Conservation (phyloP, 768 basidiomycete genomes). For the Suillus discolor region DNA sequence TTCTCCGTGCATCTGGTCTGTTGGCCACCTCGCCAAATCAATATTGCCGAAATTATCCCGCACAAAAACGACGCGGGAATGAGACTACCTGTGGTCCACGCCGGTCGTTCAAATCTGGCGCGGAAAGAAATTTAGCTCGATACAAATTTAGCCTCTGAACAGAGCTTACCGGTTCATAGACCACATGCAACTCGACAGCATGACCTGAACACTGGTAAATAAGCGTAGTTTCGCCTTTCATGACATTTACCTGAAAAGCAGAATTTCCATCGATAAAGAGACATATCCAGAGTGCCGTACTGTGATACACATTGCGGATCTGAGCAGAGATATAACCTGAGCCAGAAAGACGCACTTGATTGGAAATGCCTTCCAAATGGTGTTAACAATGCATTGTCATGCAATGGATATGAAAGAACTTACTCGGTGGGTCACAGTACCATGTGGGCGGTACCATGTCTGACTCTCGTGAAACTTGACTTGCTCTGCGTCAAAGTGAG, state of each 20-base stretch:
- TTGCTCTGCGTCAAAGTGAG: conserved; percentile 50
- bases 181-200: conserved; percentile 83
- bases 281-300: conserved; percentile 73
- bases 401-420: conserved; percentile 18
- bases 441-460: conserved; percentile 88
- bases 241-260: conserved; percentile 62
- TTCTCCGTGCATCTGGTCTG: conserved; percentile 68
- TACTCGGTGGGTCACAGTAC: conserved; percentile 77
- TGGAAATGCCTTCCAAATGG: conserved; percentile 59
- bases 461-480: conserved; percentile 67
- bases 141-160: not conserved
- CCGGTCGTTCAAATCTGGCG: conserved; percentile 59
- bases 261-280: conserved; percentile 77
- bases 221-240: conserved; percentile 5
- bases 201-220: conserved; percentile 39
- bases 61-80: conserved; percentile 77
- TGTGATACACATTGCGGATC: conserved; percentile 26
- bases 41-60: conserved; percentile 70
- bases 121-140: conserved; percentile 4
- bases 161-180: conserved; percentile 58
- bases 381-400: conserved; percentile 12
- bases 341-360: conserved; percentile 42
- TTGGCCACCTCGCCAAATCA: conserved; percentile 75
- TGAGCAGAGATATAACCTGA: not conserved
- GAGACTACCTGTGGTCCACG: conserved; percentile 67